Base-by-base conservation (phyloP, 1,284 basidiomycete genomes). In the Phenoliferia sp. region DNA sequence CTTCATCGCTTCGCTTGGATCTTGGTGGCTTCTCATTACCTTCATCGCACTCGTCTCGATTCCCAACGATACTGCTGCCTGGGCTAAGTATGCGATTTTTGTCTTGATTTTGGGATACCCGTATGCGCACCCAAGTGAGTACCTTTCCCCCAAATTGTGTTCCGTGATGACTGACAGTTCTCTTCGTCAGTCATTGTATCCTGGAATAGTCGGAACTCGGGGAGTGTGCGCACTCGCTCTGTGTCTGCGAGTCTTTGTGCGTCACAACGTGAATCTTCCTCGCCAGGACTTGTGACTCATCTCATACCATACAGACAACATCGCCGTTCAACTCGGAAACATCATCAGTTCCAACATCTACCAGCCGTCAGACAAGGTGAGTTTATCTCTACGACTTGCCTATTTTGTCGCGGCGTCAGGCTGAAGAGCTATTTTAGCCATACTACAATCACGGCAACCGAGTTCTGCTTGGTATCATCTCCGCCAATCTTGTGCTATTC, bases 141-240 rank as follows among this genome's bases (percentile, higher is more conserved):
- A 12, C 39, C 15, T 22, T 44, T n/a, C 22, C 15, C 15, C 12
- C n/a, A n/a, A n/a, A n/a, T 22, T 12, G 22, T 12, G 15, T 22
- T 12, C 15, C 15, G 12, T 44, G 15, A 22, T 44, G 15, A n/a
- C 39, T 22, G 12, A 12, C 22, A 12, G 15, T 22, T 22, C 10
- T 6, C 22, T 52, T 52, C 10, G 9, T 10, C 22, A 36, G 22
- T 67, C 2, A 70, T 71, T 26, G 71, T 73, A 5, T 60, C 62
- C 0, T 71, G 69, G 71, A 31, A 32, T 3, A 68, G 65, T 1
- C n/a, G 64, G 7, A 74, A 74, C 60, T 44, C 65, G 0, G 69
- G 71, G 0, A 61, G 62, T 0, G 74, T 75, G 3, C 61, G 71
- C 5, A 72, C 74, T 1, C 65, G 74, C 0, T 66, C 70, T 3